Conservation (phyloP, 108 stramenopile genomes). For the Nitzschia palea region DNA sequence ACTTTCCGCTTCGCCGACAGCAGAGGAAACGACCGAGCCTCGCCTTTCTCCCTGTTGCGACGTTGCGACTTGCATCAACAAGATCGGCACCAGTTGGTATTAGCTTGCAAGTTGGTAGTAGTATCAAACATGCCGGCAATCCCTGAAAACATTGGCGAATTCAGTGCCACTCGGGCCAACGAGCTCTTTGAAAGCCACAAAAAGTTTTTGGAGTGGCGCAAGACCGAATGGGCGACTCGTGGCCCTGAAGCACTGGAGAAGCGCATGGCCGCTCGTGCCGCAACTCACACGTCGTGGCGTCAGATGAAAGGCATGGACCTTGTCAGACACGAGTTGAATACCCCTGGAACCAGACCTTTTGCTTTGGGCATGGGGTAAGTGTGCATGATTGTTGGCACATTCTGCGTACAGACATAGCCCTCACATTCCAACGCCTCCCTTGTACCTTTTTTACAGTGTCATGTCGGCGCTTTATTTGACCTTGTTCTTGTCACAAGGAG, state of each 20-base stretch:
- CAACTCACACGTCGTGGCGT: slow-evolving; percentile 76
- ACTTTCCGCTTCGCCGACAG: no score
- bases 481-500: slow-evolving; percentile 23
- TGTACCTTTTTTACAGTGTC: slow-evolving; percentile 17
- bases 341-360: slow-evolving; percentile 78
- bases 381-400: neutral
- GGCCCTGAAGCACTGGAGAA: slow-evolving; percentile 56
- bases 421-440: neutral
- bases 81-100: no score
- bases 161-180: slow-evolving; percentile 24
- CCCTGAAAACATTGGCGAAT: slow-evolving; percentile 35
- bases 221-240: slow-evolving; percentile 70
- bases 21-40: no score
- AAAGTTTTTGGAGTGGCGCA: slow-evolving; percentile 70
- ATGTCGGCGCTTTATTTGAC: slow-evolving; percentile 30
- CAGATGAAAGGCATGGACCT: slow-evolving; percentile 76
- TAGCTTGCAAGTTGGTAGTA: no score
- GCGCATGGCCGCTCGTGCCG: slow-evolving; percentile 60
- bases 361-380: slow-evolving; percentile 77
- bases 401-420: neutral
- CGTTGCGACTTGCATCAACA: no score
- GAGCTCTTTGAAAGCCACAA: slow-evolving; percentile 44
- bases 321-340: slow-evolving; percentile 70
- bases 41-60: no score
- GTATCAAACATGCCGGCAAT: slow-evolving; percentile 14